These are phyloP conservation scores for Carex sylvatica DNA, from an alignment of 202 grass and related monocot genomes.

Conservation along the genomic window DNA sequence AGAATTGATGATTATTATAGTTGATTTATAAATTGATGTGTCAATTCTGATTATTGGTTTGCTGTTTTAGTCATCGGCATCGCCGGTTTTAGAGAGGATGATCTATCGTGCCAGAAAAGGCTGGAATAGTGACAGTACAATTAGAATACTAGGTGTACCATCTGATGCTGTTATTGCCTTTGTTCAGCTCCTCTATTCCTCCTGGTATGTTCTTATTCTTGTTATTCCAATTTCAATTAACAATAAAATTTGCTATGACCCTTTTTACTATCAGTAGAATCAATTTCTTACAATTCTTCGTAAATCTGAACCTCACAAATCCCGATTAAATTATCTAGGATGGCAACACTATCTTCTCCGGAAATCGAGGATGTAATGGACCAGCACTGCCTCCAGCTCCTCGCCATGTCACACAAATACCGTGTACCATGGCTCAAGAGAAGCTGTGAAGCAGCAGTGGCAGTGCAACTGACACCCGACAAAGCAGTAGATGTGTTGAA, in stretches of 20 bases:
- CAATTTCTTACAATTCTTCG: not conserved
- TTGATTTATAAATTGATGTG: not conserved
- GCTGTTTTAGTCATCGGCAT: conserved; percentile 45
- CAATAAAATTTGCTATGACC: not conserved
- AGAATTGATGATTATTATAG: not conserved
- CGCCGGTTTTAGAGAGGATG: conserved; percentile 77
- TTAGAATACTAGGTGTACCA: conserved; percentile 57
- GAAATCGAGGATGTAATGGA: conserved; percentile 36
- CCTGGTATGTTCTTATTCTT: conserved; percentile 22
- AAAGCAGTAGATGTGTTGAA: conserved; percentile 66
- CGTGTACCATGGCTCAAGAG: conserved; percentile 63
- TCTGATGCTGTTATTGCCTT: conserved; percentile 59
- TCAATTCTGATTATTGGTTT: not conserved
- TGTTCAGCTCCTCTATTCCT: conserved; percentile 52
- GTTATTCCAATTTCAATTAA: not conserved
- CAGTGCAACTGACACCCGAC: conserved; percentile 42
- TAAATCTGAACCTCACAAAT: not conserved
- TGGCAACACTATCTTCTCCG: not conserved
- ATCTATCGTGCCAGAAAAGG: conserved; percentile 39
- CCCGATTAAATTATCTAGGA: not conserved
- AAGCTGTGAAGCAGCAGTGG: conserved; percentile 41
- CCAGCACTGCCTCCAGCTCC: conserved; percentile 52
- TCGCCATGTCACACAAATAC: conserved; percentile 83
- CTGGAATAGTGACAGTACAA: conserved; percentile 36
- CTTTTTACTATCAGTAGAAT: not conserved